Base-by-base conservation (phyloP, 805 yeast genomes). In the Metschnikowia borealis region DNA sequence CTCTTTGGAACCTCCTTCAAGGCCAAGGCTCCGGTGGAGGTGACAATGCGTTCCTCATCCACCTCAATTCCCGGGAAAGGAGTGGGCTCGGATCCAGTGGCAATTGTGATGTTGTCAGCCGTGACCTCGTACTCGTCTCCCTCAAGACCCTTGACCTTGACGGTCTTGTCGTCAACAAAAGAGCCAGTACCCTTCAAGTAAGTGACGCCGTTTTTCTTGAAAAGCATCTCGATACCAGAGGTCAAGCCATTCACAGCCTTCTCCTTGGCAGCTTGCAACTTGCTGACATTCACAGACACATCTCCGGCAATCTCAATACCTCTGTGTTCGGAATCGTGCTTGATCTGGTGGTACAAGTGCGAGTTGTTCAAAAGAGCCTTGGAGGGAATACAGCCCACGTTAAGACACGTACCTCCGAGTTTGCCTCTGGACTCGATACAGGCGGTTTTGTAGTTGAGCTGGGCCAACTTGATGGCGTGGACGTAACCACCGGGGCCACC, bases 401-500 rank as follows among this genome's bases (percentile, higher is more conserved):
- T 94, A 63, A 95, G 78, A 82, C 99, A 94, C 50, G 99, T 94
- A 65, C 99, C 99, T 56, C 99, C 99, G 56, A 95, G 81, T 41
- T 83, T 74, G 42, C 99, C 99, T 73, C 99, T 86, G 76, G 89
- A 90, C 73, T 94, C 99, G 59, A 94, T 77, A 81, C 99, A 94
- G 34, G 97, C 99, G 49, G 97, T 89, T 71, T 91, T 85, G 62
- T 78, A 80, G 38, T 97, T 97, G 54, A 91, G 79, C 78, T 94
- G 99, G 46, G 99, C 99, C 53, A 97, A 97, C 73, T 89, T 92
- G 71, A 94, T 94, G 64, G 99, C 99, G 49, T 97, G 98, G 62
- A 94, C 94, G 70, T 94, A 94, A 55, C 99, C 99, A 71, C 98
- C 99, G 60, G 99, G 99, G 52, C 99, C 99, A 63, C 97, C 98